Conservation (phyloP, 202 grass and related monocot species). For the Zoysia matrella region DNA sequence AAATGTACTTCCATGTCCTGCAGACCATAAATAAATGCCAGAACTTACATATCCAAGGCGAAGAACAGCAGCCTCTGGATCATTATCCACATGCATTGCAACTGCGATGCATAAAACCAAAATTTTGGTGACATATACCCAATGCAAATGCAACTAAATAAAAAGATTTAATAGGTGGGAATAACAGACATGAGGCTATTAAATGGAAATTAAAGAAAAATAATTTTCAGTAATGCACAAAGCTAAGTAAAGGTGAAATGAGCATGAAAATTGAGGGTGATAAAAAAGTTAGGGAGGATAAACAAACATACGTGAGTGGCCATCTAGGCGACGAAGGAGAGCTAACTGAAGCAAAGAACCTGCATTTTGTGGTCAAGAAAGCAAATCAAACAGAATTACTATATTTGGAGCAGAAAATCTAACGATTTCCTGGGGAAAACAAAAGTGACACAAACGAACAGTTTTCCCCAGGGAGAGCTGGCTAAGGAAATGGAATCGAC, state of each 20-base stretch:
- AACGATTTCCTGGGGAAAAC: neutral
- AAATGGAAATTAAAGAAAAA: neutral
- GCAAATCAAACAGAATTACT: conserved; percentile 22
- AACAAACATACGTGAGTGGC: conserved; percentile 45
- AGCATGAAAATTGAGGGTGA: too few species aligned
- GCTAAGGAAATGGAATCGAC: neutral
- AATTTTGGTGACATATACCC: conserved; percentile 14
- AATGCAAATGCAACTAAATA: too few species aligned
- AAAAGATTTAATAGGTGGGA: neutral
- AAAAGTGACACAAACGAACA: neutral
- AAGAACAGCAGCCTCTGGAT: conserved; percentile 45
- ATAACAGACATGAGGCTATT: conserved; percentile 7
- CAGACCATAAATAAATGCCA: neutral
- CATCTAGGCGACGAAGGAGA: conserved; percentile 40
- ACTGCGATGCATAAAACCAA: conserved; percentile 36
- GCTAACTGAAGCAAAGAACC: conserved; percentile 58
- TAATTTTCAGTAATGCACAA: neutral
- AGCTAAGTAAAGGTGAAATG: too few species aligned
- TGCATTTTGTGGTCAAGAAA: conserved; percentile 28
- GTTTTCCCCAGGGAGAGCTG: neutral
- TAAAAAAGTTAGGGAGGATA: neutral
- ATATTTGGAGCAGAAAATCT: neutral
- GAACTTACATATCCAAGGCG: conserved; percentile 57
- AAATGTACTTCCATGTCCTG: neutral
- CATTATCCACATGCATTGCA: conserved; percentile 33